phyloP scores from a whole-genome alignment of 2,329 filamentous ascomycete species.

The Leptographium radiaticola region DNA sequence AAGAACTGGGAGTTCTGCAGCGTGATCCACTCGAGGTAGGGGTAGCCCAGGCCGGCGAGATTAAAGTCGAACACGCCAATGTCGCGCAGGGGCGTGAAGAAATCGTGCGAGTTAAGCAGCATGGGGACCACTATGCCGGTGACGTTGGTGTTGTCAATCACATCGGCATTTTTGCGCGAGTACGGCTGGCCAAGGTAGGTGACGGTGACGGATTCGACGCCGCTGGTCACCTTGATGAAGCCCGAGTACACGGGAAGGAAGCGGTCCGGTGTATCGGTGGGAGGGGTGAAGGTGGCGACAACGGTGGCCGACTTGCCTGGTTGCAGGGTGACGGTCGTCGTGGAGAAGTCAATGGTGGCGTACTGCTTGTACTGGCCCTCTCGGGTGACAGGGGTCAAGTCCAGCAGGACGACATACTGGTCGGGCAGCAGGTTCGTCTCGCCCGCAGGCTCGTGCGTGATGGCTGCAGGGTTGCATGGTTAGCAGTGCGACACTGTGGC shows the following conservation, averaged over 20 bases:
- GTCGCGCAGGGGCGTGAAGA: neutral
- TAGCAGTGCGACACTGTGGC: neutral
- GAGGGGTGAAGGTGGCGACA: slow-evolving; percentile 29
- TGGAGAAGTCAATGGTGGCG: slow-evolving; percentile 29
- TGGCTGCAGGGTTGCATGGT: neutral
- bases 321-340: slow-evolving; percentile 24
- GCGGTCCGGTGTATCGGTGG: slow-evolving; percentile 20
- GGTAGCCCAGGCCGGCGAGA: neutral
- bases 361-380: slow-evolving; percentile 9
- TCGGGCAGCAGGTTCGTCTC: neutral
- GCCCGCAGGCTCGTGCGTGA: neutral
- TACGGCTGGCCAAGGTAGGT: neutral
- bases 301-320: slow-evolving; percentile 28
- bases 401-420: neutral
- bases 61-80: neutral
- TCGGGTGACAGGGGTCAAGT: too few species aligned
- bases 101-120: neutral
- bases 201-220: neutral
- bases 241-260: slow-evolving; percentile 34
- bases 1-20: neutral
- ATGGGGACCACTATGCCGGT: neutral
- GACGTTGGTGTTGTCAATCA: neutral
- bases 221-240: slow-evolving; percentile 29
- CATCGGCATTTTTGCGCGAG: neutral
- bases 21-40: neutral